These are phyloP conservation scores for Fusarium tupiense DNA, from an alignment of 2,329 filamentous ascomycete genomes.

Conservation along the genomic window DNA sequence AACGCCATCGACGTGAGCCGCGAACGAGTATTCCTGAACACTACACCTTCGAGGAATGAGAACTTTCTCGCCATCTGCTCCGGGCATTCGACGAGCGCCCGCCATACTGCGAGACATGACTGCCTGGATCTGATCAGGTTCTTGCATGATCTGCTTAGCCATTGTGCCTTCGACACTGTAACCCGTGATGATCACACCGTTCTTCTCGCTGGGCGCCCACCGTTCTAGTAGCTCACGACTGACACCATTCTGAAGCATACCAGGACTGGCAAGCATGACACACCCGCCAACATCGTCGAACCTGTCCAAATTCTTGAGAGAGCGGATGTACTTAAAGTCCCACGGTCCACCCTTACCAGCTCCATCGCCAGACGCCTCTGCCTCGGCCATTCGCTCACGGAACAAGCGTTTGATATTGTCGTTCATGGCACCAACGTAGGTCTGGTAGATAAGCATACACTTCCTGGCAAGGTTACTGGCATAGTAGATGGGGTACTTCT, in stretches of 20 bases:
- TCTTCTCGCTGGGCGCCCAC: constrained; percentile 96
- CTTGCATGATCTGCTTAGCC: constrained; percentile 94
- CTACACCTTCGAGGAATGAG: constrained; percentile 94
- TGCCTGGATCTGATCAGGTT: constrained; percentile 93
- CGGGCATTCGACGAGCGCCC: constrained; percentile 68
- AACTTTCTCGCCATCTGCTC: constrained; percentile 81
- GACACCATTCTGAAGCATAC: constrained; percentile 98
- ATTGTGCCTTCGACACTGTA: constrained; percentile 99
- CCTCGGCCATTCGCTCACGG: constrained; percentile 89
- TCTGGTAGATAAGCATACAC: constrained; percentile 99
- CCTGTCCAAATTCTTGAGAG: constrained; percentile 89
- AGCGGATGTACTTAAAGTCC: constrained; percentile 96
- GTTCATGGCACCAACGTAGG: constrained; percentile 98
- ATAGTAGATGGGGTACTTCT: constrained; percentile 96
- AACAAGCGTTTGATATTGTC: constrained; percentile 99
- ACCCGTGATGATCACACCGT: constrained; percentile 98
- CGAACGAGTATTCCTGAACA: constrained; percentile 94
- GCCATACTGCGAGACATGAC: constrained; percentile 83
- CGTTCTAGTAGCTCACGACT: constrained; percentile 91
- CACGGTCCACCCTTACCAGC: constrained; percentile 86
- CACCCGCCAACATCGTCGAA: constrained; percentile 97
- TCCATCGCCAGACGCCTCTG: constrained; percentile 80
- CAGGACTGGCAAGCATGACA: constrained; percentile 96
- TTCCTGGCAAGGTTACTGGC: constrained; percentile 93
- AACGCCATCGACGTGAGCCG: constrained; percentile 93